A percentile compares a stretch with the other conserved stretches of the same genome.
Conservation (phyloP, 2,329 filamentous ascomycete species). For the Trichoderma asperellum region DNA sequence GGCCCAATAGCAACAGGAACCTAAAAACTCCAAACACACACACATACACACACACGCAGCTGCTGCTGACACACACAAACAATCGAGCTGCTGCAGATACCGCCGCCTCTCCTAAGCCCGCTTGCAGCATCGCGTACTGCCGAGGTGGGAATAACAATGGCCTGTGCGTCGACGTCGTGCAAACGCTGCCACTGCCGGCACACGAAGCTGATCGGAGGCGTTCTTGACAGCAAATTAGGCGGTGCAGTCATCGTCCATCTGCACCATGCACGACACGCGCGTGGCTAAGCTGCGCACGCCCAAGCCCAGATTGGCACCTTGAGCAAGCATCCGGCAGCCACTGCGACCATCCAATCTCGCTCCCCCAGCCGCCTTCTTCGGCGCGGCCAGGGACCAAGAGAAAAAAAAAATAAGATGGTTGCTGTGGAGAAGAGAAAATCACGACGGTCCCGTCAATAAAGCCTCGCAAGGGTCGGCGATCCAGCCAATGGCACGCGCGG, state of each 20-base stretch:
- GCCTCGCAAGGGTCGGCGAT: not conserved
- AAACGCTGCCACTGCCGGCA: not conserved
- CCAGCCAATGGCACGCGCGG: conserved; percentile 21
- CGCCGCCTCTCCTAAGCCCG: not conserved
- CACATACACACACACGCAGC: not conserved
- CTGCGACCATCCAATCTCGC: conserved; percentile 16
- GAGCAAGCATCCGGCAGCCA: conserved; percentile 2
- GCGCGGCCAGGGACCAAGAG: not conserved
- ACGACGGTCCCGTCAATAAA: conserved; percentile 8
- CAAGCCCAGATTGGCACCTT: conserved; percentile 12
- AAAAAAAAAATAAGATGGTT: conserved; percentile 17
- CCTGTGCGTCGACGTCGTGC: not conserved
- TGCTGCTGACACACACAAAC: not conserved
- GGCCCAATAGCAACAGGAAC: not conserved
- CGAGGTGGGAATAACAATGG: not conserved
- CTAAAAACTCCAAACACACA: not conserved
- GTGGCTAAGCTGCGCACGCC: conserved; percentile 9
- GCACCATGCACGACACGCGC: conserved; percentile 27
- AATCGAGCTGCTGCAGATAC: not conserved
- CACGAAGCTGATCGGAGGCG: conserved; percentile 19
- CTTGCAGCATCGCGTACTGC: not conserved
- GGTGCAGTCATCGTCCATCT: conserved; percentile 18
- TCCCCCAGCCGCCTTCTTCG: not conserved
- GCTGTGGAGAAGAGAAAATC: conserved; percentile 28
- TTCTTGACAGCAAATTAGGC: conserved; percentile 1